Evolutionary conservation across 768 basidiomycete species (phyloP), one percentile per base, ranked within the genome.

Genomic region (Lentinus tigrinus): DNA sequence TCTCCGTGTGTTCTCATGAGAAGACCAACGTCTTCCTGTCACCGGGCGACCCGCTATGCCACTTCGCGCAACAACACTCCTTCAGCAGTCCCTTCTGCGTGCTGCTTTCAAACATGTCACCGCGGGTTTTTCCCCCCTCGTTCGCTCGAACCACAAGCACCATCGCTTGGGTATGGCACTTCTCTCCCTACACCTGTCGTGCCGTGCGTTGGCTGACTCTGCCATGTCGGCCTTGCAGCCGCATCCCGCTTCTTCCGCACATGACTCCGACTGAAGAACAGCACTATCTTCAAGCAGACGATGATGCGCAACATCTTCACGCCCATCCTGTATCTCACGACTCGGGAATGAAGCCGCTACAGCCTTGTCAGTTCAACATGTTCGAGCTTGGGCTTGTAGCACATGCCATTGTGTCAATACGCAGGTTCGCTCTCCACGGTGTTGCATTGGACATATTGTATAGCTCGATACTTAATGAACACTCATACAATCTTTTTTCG

Each of bases 331-430:
- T 87, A 93, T 60, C 75, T 97, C 58, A 88, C 93, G n/a, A 68
- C 88, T 27, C 82, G 84, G 59, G 95, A 97, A 72, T 89, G 90
- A 34, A 77, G 81, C 52, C 81, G 92, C 57, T 96, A 99, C 72
- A 99, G 95, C 74, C 80, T 99, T 60, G 77, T 99, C 54, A 91
- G 89, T 65, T 95, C 94, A 66, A 93, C 95, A 38, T 98, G 94
- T 77, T 89, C 96, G 71, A n/a, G n/a, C n/a, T n/a, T n/a, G n/a
- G n/a, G n/a, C n/a, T n/a, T n/a, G n/a, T n/a, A n/a, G n/a, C n/a
- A n/a, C n/a, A n/a, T n/a, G n/a, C n/a, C n/a, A n/a, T n/a, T n/a
- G n/a, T n/a, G n/a, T n/a, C n/a, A n/a, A n/a, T n/a, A n/a, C n/a
- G n/a, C n/a, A n/a, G n/a, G n/a, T n/a, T n/a, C n/a, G n/a, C n/a